Conservation (phyloP, 345 rosid species). For the Leavenworthia alabamica region DNA sequence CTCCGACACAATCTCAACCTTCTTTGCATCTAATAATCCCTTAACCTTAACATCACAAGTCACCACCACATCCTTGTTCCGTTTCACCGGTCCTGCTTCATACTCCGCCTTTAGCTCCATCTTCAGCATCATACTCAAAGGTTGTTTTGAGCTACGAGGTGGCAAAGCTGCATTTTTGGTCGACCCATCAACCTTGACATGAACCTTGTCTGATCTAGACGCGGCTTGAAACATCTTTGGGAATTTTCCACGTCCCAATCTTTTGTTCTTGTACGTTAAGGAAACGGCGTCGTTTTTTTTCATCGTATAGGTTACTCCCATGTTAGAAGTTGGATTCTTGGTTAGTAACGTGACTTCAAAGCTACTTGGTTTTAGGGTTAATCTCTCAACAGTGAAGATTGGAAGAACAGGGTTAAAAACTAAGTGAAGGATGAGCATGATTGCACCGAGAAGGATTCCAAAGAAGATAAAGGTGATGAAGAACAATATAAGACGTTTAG, state of each 20-base stretch:
- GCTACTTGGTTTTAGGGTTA: neutral
- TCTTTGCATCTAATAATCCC: constrained; percentile 30
- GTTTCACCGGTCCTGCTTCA: constrained; percentile 29
- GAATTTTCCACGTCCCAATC: constrained; percentile 37
- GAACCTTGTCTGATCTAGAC: constrained; percentile 4
- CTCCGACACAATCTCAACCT: constrained; percentile 38
- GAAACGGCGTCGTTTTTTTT: neutral
- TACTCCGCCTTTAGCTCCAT: constrained; percentile 18
- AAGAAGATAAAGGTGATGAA: constrained; percentile 22
- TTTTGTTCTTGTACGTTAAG: constrained; percentile 33
- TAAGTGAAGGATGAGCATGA: neutral
- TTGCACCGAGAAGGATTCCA: constrained; percentile 12
- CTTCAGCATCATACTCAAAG: constrained; percentile 27
- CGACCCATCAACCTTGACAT: constrained; percentile 12
- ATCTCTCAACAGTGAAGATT: neutral
- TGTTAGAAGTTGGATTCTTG: constrained; percentile 34
- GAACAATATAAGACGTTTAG: constrained; percentile 21
- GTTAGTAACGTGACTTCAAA: constrained; percentile 26
- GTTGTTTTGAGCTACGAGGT: constrained; percentile 18
- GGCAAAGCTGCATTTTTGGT: constrained; percentile 10
- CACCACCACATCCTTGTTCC: constrained; percentile 30
- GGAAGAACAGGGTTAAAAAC: constrained; percentile 22
- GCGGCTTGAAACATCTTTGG: constrained; percentile 28
- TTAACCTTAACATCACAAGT: constrained; percentile 48
- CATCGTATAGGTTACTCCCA: constrained; percentile 33